Evolutionary conservation across 1,139 yeast species (phyloP), one percentile per base, ranked within the genome.

Genomic region (Hemisphaericaspora subhashii): DNA sequence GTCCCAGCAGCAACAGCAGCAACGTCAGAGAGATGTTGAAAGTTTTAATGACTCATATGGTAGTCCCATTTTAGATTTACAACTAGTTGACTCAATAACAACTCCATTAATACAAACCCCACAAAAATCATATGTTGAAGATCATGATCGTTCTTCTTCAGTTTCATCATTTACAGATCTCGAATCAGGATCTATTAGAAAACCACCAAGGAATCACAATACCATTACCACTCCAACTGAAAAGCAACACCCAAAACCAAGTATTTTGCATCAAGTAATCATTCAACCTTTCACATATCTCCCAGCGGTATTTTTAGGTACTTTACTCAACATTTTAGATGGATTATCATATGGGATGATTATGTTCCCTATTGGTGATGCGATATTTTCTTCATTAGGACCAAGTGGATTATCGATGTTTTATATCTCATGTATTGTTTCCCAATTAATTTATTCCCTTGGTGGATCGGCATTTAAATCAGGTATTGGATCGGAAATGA

Each of bases 281-380:
- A 29, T 58, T 3, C 62, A 59, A 45, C 83, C 84, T 0, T 42
- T 75, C 3, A 50, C 66, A n/a, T 81, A 74, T 52, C 42, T 81
- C 2, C 94, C 95, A 0, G 83, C 96, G 0, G 96, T 90, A 5
- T 76, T 88, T 33, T 66, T 92, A 31, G 98, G 98, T 0, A 72
- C 89, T 0, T 64, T 92, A 35, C 69, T 92, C 35, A 92, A 92
- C 55, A 85, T 92, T 36, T 74, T 92, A 39, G 98, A 92, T 62
- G 98, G 96, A 0, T 72, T 92, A 37, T 88, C 96, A 0, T 92
- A 92, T 58, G 98, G 98, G 34, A 90, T 92, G 97, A 90, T 92
- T 55, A 80, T 92, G 71, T 92, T 92, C 64, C 98, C 98, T 0
- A 74, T 90, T 22, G 83, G 95, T 31, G 90, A 85, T 46, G 77